These are phyloP conservation scores for Yarrowia sp. DNA, from an alignment of 805 yeast species.

Conservation along the genomic window DNA sequence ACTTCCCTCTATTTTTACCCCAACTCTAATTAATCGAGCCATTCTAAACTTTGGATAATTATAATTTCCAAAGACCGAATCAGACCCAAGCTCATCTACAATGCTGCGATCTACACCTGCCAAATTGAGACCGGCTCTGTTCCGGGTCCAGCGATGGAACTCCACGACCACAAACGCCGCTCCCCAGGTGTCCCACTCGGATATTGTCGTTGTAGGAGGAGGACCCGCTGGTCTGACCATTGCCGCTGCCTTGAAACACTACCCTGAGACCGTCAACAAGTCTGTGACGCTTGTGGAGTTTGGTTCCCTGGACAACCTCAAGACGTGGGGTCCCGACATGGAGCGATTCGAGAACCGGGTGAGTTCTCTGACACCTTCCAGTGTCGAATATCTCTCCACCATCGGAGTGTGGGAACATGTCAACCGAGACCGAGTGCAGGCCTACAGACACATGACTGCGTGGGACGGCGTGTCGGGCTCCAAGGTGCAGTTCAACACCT, in stretches of 20 bases:
- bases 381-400: constrained; percentile 66
- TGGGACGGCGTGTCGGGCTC: constrained; percentile 84
- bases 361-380: constrained; percentile 83
- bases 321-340: constrained; percentile 56
- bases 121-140: not conserved
- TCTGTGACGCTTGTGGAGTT: constrained; percentile 78
- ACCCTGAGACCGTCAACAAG: constrained; percentile 65
- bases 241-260: constrained; percentile 75
- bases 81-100: not conserved
- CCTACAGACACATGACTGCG: constrained; percentile 81
- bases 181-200: constrained; percentile 49
- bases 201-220: constrained; percentile 90
- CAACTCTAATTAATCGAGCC: constrained; percentile 9
- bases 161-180: constrained; percentile 5
- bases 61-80: not conserved
- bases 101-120: constrained; percentile 11
- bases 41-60: not conserved
- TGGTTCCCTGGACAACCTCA: constrained; percentile 60
- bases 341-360: constrained; percentile 76
- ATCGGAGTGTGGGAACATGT: constrained; percentile 82
- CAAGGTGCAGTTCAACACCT: constrained; percentile 68
- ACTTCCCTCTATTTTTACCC: too few relatives aligned
- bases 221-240: constrained; percentile 96
- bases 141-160: constrained; percentile 14
- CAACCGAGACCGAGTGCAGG: constrained; percentile 71